Percentiles rank a stretch among this genome's conserved stretches.
Evolutionary conservation across 306 rosid genomes (phyloP).

Genomic region (Hippophae tibetana): DNA sequence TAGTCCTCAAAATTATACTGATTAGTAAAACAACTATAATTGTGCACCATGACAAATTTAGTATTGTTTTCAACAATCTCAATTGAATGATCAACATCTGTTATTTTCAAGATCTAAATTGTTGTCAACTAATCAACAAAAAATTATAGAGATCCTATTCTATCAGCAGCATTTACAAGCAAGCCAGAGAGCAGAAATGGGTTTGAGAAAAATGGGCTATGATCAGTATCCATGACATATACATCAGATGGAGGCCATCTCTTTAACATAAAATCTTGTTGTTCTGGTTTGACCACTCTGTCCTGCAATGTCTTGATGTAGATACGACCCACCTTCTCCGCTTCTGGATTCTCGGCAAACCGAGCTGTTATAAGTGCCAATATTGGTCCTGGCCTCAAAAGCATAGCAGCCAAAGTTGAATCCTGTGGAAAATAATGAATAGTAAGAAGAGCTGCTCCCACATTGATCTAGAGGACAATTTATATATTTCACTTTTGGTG

Average conservation of each 20-base stretch:
- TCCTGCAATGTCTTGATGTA: conserved; percentile 66
- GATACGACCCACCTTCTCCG: conserved; percentile 55
- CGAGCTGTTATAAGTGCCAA: conserved; percentile 40
- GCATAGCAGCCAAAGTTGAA: conserved; percentile 78
- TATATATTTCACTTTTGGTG: too few species aligned
- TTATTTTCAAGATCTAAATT: not conserved
- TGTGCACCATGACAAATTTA: too few species aligned
- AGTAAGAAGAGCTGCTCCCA: too few species aligned
- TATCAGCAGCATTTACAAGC: conserved; percentile 50
- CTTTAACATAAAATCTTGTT: conserved; percentile 77
- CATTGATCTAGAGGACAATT: too few species aligned
- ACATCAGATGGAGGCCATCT: conserved; percentile 58
- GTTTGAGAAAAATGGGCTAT: conserved; percentile 73
- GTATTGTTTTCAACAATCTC: too few species aligned
- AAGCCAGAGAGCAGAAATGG: conserved; percentile 80
- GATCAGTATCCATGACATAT: conserved; percentile 67
- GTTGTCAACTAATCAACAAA: conserved; percentile 12
- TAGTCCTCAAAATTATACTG: too few species aligned
- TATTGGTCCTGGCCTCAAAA: conserved; percentile 71
- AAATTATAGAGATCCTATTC: too few species aligned
- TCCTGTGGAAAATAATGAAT: conserved; percentile 32
- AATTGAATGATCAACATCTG: too few species aligned
- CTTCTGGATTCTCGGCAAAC: conserved; percentile 27
- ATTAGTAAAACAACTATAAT: too few species aligned
- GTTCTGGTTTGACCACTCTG: conserved; percentile 58